Base-by-base conservation (phyloP, 805 yeast genomes). In the Groenewaldozyma salmanticensis region DNA sequence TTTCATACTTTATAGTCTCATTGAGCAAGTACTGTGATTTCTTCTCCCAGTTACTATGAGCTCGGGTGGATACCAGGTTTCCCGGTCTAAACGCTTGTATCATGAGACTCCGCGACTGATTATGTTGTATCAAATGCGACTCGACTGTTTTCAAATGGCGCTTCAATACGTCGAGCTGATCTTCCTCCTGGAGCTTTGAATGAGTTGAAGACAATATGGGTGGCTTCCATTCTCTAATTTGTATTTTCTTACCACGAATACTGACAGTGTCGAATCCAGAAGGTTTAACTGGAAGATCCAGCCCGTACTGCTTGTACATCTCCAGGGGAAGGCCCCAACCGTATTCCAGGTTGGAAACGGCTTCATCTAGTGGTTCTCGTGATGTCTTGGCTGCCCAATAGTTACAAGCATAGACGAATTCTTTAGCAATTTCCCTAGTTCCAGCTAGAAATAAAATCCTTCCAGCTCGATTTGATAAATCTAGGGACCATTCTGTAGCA, bases 311-410 rank as follows among this genome's bases (percentile, higher is more conserved):
- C 19, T 35, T 17, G 15, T 36, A 9, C 22, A 42, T 4, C 34
- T 43, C 42, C 5, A 49, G 17, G 6, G 53, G 53, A 27, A 32
- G 18, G 37, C 35, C 60, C 95, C 95, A 86, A 4, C 95, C 95
- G 55, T 77, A 86, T 55, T 86, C 94, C 31, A 77, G 70, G 39
- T 66, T 71, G 1, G 90, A 77, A 1, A 86, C 77, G 27, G 82
- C 69, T 48, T 80, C 77, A 40, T 77, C 79, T 6, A 65, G 68
- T 2, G 95, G 94, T 13, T 83, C 77, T 5, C 85, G 79, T 5
- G 94, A 79, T 31, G 81, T 72, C 47, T 88, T 72, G 1, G 92
- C 82, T 2, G 94, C 84, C 95, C 96, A 87, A 56, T 83, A 86
- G 59, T 86, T 87, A 59, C 92, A 78, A 2, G 90, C 74, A 48